Evolutionary conservation across 345 rosid genomes (phyloP), one percentile per base, ranked within the genome.

Genomic region (Rhizophora mangle): DNA sequence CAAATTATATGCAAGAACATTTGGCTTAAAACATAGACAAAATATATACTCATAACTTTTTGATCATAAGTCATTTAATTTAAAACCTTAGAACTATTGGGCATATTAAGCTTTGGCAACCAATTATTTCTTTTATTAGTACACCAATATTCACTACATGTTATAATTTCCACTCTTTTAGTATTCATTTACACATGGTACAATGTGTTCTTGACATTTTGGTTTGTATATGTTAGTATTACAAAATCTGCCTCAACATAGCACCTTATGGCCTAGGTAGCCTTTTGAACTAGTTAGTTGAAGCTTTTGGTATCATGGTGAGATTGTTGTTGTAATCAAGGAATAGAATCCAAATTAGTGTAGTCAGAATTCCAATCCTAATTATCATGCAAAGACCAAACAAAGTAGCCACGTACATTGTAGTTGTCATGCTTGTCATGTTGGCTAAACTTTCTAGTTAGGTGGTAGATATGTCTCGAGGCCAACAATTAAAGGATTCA

Each of bases 311-410:
- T 56, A 89, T 79, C 74, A 92, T 86, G 30, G 98, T 89, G 31
- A 88, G 87, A 64, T 91, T 94, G 37, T 88, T 84, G 68, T 75
- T 88, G 79, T 85, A 89, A 56, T 94, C 96, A 43, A 91, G 72
- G 76, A 85, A 77, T 94, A 91, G 19, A 91, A 85, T 76, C 96
- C 93, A 34, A 94, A 94, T 55, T 96, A 0, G 97, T 91, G 71
- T 89, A 91, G 32, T 95, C 96, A 6, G 82, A 86, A 82, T 89
- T 94, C 98, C 98, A 91, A 70, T 94, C 98, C 97, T 91, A 91
- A 65, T 94, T 94, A 77, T 94, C 98, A 4, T 88, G 88, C 91
- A 91, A 78, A 20, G 96, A 91, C 98, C 96, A 91, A 19, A 81
- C 85, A 61, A 89, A 94, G 59, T 89, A 93, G 6, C 97, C 96